phyloP scores from a whole-genome alignment of 2,329 filamentous ascomycete species.

The Hawksworthiomyces lignivorus region DNA sequence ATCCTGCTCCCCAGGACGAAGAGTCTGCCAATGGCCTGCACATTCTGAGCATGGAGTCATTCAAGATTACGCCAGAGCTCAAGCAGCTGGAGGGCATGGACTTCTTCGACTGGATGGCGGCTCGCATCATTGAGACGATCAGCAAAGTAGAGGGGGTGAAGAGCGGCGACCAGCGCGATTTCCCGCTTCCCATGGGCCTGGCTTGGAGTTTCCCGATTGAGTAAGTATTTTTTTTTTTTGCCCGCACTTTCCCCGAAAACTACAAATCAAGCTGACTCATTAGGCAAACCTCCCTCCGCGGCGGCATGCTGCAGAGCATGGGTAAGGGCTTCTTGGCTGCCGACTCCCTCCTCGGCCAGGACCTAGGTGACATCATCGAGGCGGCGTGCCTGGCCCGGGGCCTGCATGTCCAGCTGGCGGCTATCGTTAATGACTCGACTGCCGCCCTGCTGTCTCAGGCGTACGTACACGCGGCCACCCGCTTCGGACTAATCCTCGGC shows the following conservation, averaged over 20 bases:
- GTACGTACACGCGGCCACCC: conserved; percentile 49
- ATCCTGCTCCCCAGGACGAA: conserved; percentile 11
- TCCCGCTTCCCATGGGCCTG: conserved; percentile 50
- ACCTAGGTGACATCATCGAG: conserved; percentile 52
- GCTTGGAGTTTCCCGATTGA: conserved; percentile 66
- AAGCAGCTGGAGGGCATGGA: conserved; percentile 49
- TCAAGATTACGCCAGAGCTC: conserved; percentile 47
- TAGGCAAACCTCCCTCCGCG: conserved; percentile 56
- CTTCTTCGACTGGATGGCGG: conserved; percentile 64
- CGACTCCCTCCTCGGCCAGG: conserved; percentile 48
- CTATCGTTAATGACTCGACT: conserved; percentile 60
- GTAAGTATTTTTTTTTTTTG: conserved; percentile 33
- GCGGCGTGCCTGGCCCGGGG: conserved; percentile 42
- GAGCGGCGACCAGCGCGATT: conserved; percentile 22
- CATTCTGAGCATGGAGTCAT: conserved; percentile 48
- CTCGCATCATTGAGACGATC: conserved; percentile 50
- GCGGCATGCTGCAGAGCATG: conserved; percentile 54
- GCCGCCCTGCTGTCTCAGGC: conserved; percentile 59
- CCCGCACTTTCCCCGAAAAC: not conserved
- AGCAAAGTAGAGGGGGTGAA: conserved; percentile 30
- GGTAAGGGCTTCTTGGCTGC: conserved; percentile 59
- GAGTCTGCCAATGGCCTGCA: conserved; percentile 16
- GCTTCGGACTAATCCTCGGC: conserved; percentile 58
- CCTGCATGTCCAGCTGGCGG: conserved; percentile 48
- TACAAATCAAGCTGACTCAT: not conserved